Percentiles rank a stretch among this genome's conserved stretches.
Conservation (phyloP, 2,329 filamentous ascomycete genomes). For the Dactylellina drechsleri region DNA sequence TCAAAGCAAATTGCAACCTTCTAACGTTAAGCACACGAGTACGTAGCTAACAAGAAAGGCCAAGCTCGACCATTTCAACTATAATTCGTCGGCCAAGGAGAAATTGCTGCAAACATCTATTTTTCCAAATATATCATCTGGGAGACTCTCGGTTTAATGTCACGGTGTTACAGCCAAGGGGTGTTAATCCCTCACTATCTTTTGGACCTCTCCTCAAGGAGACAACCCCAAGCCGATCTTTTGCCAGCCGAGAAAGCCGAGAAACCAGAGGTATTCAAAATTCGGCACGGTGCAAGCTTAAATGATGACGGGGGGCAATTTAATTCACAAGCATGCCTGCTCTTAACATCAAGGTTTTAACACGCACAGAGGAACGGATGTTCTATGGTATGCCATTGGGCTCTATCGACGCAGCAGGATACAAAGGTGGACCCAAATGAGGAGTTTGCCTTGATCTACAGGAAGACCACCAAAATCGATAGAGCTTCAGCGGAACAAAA, state of each 20-base stretch:
- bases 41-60: too few relatives aligned
- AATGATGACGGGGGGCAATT: background rate
- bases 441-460: too few relatives aligned
- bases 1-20: background rate
- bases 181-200: conserved; percentile 30
- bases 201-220: conserved; percentile 13
- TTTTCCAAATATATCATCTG: background rate
- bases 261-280: conserved; percentile 8
- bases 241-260: conserved; percentile 39
- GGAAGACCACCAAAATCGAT: too few relatives aligned
- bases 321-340: background rate
- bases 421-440: too few relatives aligned
- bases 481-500: too few relatives aligned
- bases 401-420: too few relatives aligned
- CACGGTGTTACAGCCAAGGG: conserved; percentile 50
- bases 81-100: background rate
- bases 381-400: background rate
- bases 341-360: background rate
- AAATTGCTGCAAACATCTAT: too few relatives aligned
- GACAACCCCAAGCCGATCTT: conserved; percentile 19
- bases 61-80: too few relatives aligned
- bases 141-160: conserved; percentile 14
- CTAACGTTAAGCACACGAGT: conserved; percentile 32
- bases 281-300: conserved; percentile 14
- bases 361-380: background rate